phyloP scores from a whole-genome alignment of 345 rosid genomes.

The Salix exigua region DNA sequence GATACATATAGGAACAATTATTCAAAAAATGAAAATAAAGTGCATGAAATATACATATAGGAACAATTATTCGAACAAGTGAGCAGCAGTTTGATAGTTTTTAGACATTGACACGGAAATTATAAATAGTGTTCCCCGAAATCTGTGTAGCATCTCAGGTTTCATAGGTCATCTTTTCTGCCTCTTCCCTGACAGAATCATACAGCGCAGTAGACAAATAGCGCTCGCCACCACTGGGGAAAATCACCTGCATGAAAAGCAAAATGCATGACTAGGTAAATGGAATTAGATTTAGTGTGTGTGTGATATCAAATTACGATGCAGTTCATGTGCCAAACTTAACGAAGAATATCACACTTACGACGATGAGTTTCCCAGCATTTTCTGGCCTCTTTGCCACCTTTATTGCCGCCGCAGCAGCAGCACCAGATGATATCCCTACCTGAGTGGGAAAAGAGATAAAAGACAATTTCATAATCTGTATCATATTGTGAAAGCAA shows the following conservation, averaged over 20 bases:
- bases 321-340: too few relatives aligned
- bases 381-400: conserved; percentile 80
- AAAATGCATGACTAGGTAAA: neutral
- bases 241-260: neutral
- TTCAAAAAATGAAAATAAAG: too few relatives aligned
- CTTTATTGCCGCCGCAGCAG: conserved; percentile 70
- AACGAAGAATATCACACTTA: conserved; percentile 29
- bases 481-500: too few relatives aligned
- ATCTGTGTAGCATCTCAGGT: too few relatives aligned
- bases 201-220: conserved; percentile 7
- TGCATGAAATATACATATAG: too few relatives aligned
- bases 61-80: too few relatives aligned
- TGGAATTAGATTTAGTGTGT: neutral
- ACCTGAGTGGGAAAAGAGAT: conserved; percentile 36
- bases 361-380: conserved; percentile 81
- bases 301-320: too few relatives aligned
- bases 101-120: too few relatives aligned
- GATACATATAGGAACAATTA: too few relatives aligned
- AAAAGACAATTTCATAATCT: neutral
- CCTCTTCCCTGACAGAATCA: conserved; percentile 11
- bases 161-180: conserved; percentile 13
- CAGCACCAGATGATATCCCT: conserved; percentile 93
- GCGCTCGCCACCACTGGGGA: conserved; percentile 11
- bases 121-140: too few relatives aligned
- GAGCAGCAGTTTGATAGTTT: too few relatives aligned